A percentile compares a stretch with the other conserved stretches of the same genome.
Conservation (phyloP, 1,284 basidiomycete genomes). For the Phellopilus nigrolimitatus region DNA sequence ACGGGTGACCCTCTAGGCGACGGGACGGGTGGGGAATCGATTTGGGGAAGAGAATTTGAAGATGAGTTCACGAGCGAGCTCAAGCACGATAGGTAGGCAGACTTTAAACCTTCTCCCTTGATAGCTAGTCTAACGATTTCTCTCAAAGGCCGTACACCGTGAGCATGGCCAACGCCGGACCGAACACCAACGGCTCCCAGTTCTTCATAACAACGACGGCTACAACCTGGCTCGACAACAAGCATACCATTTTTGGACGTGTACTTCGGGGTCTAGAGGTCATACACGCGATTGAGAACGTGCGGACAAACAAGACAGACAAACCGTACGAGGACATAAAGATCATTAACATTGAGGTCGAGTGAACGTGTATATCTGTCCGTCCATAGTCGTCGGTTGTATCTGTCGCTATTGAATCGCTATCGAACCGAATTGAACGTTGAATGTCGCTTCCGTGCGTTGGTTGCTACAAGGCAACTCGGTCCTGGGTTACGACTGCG, state of each 20-base stretch:
- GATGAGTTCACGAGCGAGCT: constrained; percentile 91
- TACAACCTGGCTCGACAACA: constrained; percentile 94
- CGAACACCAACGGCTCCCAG: constrained; percentile 91
- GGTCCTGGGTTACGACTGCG: constrained; percentile 32
- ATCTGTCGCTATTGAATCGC: not conserved
- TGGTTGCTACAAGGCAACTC: constrained; percentile 34
- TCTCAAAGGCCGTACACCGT: constrained; percentile 92
- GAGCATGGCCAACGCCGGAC: constrained; percentile 98
- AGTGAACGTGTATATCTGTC: constrained; percentile 34
- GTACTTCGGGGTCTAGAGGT: constrained; percentile 59
- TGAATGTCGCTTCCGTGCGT: not conserved
- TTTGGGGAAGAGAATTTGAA: constrained; percentile 94
- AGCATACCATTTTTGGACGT: constrained; percentile 92
- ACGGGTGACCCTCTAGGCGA: constrained; percentile 97
- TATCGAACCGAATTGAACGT: not conserved
- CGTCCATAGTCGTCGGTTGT: not conserved
- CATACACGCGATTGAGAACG: constrained; percentile 55
- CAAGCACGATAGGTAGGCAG: constrained; percentile 78
- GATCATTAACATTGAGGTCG: constrained; percentile 74
- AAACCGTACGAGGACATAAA: constrained; percentile 90
- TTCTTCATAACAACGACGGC: constrained; percentile 99
- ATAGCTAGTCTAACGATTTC: constrained; percentile 18
- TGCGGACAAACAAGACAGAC: constrained; percentile 75
- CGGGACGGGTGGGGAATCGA: constrained; percentile 94
- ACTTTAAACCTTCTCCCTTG: constrained; percentile 5